Percentiles rank a stretch among this genome's conserved stretches.
phyloP scores from a whole-genome alignment of 495 filamentous ascomycete genomes.

The Acidomyces sp. region DNA sequence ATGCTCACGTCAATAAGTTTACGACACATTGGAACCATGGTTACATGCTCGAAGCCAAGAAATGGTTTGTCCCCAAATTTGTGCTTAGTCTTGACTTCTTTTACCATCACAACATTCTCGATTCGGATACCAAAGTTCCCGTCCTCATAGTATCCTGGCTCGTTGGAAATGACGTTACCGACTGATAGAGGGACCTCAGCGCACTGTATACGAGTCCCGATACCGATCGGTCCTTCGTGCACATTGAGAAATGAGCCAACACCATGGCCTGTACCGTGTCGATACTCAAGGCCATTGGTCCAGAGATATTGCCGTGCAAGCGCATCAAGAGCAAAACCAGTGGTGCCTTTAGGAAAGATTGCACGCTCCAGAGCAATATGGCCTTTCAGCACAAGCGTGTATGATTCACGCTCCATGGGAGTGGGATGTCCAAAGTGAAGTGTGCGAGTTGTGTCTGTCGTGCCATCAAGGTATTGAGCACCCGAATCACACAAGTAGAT shows the following conservation, averaged over 20 bases:
- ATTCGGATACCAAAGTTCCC: slow-evolving; percentile 96
- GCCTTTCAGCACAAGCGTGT: slow-evolving; percentile 94
- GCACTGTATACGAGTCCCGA: slow-evolving; percentile 83
- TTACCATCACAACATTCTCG: slow-evolving; percentile 84
- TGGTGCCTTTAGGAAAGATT: slow-evolving; percentile 90
- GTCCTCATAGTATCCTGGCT: slow-evolving; percentile 97
- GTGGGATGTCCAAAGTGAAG: slow-evolving; percentile 83
- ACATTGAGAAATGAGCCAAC: slow-evolving; percentile 91
- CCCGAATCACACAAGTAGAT: slow-evolving; percentile 97
- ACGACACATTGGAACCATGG: slow-evolving; percentile 86
- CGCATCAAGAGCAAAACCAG: slow-evolving; percentile 78
- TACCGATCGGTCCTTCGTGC: slow-evolving; percentile 93
- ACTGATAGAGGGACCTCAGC: slow-evolving; percentile 76
- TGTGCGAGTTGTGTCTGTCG: slow-evolving; percentile 90
- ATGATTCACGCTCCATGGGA: slow-evolving; percentile 74
- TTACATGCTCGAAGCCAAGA: slow-evolving; percentile 91
- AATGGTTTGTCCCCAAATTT: slow-evolving; percentile 88
- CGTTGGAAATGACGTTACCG: slow-evolving; percentile 91
- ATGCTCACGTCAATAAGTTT: slow-evolving; percentile 71
- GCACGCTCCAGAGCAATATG: slow-evolving; percentile 78
- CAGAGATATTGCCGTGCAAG: slow-evolving; percentile 87
- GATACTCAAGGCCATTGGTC: slow-evolving; percentile 84
- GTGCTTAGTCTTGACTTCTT: slow-evolving; percentile 71
- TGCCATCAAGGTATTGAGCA: slow-evolving; percentile 88
- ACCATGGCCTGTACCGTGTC: slow-evolving; percentile 94